A percentile compares a stretch with the other conserved stretches of the same genome.
These are phyloP conservation scores for Euryodendron excelsum DNA, from an alignment of 148 eudicot genomes.

Conservation along the genomic window DNA sequence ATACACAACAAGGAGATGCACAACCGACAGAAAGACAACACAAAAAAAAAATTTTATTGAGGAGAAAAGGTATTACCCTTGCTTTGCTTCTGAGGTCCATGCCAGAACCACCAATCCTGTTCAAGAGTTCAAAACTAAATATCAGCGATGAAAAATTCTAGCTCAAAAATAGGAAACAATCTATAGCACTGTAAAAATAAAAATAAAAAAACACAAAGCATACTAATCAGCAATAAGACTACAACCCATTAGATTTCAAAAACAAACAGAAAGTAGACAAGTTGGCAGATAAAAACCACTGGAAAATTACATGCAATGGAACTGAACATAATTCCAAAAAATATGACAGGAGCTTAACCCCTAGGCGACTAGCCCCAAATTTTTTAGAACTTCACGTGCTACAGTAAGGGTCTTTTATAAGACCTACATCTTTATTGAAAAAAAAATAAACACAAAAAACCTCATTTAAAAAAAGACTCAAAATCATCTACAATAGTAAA, in stretches of 20 bases:
- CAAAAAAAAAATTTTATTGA: neutral
- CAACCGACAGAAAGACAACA: neutral
- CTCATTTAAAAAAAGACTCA: too few species aligned
- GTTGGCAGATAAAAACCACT: too few species aligned
- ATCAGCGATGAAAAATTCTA: neutral
- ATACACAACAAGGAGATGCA: neutral
- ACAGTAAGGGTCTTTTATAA: too few species aligned
- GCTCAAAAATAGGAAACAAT: neutral
- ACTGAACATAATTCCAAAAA: neutral
- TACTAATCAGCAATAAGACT: neutral
- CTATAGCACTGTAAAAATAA: neutral
- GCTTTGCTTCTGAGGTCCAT: slow-evolving; percentile 93
- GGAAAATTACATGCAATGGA: neutral
- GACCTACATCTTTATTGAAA: too few species aligned
- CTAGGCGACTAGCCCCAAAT: too few species aligned
- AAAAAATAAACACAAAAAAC: too few species aligned
- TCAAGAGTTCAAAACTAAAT: neutral
- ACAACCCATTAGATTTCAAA: too few species aligned
- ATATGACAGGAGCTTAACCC: neutral
- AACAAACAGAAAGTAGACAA: too few species aligned
- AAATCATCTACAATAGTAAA: too few species aligned
- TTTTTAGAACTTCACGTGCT: too few species aligned
- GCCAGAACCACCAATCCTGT: slow-evolving; percentile 96
- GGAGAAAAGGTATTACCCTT: slow-evolving; percentile 43
- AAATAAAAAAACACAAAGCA: too few species aligned